phyloP scores from a whole-genome alignment of 2,329 filamentous ascomycete genomes.

The Fusarium agapanthi region DNA sequence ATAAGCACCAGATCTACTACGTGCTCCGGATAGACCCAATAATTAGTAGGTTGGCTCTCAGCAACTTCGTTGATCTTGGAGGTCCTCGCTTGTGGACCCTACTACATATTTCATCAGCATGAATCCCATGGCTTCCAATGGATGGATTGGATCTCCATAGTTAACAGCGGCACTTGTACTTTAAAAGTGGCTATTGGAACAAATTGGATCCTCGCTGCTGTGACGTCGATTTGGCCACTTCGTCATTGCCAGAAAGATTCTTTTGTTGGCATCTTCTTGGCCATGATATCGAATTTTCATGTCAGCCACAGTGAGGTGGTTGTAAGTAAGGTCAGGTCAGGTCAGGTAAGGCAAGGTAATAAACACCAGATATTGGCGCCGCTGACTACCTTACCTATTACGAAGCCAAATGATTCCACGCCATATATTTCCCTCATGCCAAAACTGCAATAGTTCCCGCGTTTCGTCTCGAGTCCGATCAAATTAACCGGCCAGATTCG shows the following conservation, averaged over 20 bases:
- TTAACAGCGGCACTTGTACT: conserved; percentile 16
- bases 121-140: background rate
- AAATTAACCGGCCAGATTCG: conserved; percentile 27
- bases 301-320: background rate
- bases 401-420: conserved; percentile 3
- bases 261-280: conserved; percentile 7
- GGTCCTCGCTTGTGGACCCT: conserved; percentile 19
- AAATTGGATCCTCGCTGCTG: conserved; percentile 20
- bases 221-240: conserved; percentile 38
- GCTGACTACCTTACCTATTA: background rate
- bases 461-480: conserved; percentile 7
- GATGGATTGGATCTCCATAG: conserved; percentile 17
- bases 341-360: background rate
- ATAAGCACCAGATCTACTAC: conserved; percentile 10
- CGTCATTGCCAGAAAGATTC: conserved; percentile 15
- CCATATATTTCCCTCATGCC: conserved; percentile 29
- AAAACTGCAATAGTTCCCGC: conserved; percentile 14
- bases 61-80: conserved; percentile 15
- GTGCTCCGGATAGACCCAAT: conserved; percentile 5
- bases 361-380: conserved; percentile 5
- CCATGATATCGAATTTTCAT: background rate
- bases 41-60: background rate
- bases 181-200: background rate
- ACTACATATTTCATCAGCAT: conserved; percentile 18
- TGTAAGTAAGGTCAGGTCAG: background rate